These are phyloP conservation scores for Arthrinium phaeospermum DNA, from an alignment of 2,329 filamentous ascomycete species.

Conservation along the genomic window DNA sequence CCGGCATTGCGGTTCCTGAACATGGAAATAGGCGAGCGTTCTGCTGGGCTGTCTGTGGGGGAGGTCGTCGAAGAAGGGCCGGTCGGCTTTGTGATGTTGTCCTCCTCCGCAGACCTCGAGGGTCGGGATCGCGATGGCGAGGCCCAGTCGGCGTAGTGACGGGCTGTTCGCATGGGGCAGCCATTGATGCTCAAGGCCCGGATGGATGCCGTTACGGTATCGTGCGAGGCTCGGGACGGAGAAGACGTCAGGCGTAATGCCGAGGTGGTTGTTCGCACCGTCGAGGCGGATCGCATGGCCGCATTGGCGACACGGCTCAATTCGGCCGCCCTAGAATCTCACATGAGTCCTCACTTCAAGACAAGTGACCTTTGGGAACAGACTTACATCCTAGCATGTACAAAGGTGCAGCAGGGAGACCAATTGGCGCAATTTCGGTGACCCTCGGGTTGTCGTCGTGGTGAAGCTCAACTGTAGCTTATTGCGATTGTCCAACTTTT, in stretches of 20 bases:
- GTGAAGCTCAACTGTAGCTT: not conserved
- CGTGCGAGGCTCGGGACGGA: not conserved
- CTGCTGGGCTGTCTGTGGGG: not conserved
- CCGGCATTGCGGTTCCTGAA: not conserved
- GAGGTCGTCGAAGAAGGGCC: not conserved
- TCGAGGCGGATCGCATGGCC: conserved; percentile 23
- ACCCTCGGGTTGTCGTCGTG: not conserved
- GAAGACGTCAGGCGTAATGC: not conserved
- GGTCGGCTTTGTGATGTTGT: conserved; percentile 21
- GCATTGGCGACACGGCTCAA: conserved; percentile 24
- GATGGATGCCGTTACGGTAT: not conserved
- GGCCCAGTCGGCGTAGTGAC: conserved; percentile 28
- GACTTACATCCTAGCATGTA: conserved; percentile 22
- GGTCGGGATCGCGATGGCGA: conserved; percentile 25
- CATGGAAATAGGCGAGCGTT: not conserved
- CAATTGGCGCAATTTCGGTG: not conserved
- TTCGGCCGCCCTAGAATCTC: conserved; percentile 23
- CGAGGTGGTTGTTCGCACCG: not conserved
- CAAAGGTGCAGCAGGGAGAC: not conserved
- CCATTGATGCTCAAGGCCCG: conserved; percentile 13
- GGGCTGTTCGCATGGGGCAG: not conserved
- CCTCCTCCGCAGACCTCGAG: not conserved
- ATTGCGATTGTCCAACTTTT: conserved; percentile 9
- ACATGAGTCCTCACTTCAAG: not conserved
- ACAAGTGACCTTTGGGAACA: not conserved